Evolutionary conservation across 164 flowering plant species (phyloP).

Genomic region (Sextonia rubra): DNA sequence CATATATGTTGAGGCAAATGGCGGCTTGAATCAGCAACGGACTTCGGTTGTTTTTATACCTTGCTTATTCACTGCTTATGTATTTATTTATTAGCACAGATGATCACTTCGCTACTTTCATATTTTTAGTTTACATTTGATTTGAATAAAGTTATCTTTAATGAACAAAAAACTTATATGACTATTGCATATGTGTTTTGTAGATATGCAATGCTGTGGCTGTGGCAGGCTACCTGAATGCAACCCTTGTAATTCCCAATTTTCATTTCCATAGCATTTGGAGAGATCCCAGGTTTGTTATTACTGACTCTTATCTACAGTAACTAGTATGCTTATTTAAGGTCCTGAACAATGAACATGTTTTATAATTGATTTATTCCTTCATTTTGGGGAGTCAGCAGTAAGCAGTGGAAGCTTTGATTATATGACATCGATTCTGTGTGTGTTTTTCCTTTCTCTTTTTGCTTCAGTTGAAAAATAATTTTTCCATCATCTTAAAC

Average conservation of each 20-base stretch:
- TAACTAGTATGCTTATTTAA: too few relatives aligned
- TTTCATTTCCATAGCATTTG: slow-evolving; percentile 95
- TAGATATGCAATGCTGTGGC: slow-evolving; percentile 99
- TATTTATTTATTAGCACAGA: too few relatives aligned
- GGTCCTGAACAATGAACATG: too few relatives aligned
- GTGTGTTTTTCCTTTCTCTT: too few relatives aligned
- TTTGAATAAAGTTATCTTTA: background rate
- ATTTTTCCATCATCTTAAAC: too few relatives aligned
- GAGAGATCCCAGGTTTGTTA: slow-evolving; percentile 89
- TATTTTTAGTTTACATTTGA: too few relatives aligned
- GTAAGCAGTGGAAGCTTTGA: too few relatives aligned
- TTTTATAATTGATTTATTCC: too few relatives aligned
- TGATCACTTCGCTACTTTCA: too few relatives aligned
- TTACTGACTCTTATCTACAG: background rate
- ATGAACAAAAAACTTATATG: slow-evolving; percentile 4
- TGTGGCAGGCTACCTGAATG: slow-evolving; percentile 94
- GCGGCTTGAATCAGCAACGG: slow-evolving; percentile 97
- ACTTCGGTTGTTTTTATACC: slow-evolving; percentile 61
- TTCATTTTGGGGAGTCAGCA: too few relatives aligned
- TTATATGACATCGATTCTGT: too few relatives aligned
- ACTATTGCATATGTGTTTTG: slow-evolving; percentile 14
- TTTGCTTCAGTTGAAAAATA: too few relatives aligned
- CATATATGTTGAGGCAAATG: slow-evolving; percentile 92
- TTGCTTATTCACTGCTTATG: background rate
- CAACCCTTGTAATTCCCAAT: slow-evolving; percentile 92